These are phyloP conservation scores for Suillus discolor DNA, from an alignment of 768 basidiomycete genomes.

Conservation along the genomic window DNA sequence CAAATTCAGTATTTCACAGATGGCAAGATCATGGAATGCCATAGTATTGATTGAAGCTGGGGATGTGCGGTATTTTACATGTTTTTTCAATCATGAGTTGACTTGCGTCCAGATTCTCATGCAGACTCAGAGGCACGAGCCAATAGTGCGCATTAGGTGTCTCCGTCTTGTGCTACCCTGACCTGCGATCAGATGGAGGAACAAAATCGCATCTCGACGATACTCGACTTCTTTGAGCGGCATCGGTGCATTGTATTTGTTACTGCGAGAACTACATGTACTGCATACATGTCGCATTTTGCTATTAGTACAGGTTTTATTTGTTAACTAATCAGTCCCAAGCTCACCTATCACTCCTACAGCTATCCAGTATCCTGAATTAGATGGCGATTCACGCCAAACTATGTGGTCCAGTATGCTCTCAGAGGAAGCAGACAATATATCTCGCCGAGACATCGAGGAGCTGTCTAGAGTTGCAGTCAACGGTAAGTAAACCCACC, in stretches of 20 bases:
- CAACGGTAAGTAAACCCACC: not conserved
- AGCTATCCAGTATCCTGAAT: constrained; percentile 3
- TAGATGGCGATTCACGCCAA: constrained; percentile 4
- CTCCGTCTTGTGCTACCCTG: not conserved
- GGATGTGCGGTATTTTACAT: not conserved
- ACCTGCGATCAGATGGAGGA: constrained; percentile 4
- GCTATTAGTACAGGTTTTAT: not conserved
- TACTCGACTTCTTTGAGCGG: constrained; percentile 2
- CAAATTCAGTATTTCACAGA: not conserved
- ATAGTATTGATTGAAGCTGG: constrained; percentile 5
- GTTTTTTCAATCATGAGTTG: not conserved
- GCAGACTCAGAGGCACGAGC: constrained; percentile 5
- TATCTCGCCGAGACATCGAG: constrained; percentile 7
- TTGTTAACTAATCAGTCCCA: not conserved
- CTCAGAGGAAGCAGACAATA: not conserved
- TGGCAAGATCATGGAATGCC: not conserved
- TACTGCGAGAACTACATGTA: not conserved
- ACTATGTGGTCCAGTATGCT: constrained; percentile 2
- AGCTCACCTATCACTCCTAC: not conserved
- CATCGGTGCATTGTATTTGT: constrained; percentile 7
- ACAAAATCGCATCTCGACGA: not conserved
- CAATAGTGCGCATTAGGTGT: not conserved
- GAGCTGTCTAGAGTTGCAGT: constrained; percentile 1
- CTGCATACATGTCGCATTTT: constrained; percentile 2
- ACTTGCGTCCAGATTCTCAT: not conserved